Evolutionary conservation across 2,329 filamentous ascomycete species (phyloP), one percentile per base, ranked within the genome.

Genomic region (Phialemoniopsis sp.): DNA sequence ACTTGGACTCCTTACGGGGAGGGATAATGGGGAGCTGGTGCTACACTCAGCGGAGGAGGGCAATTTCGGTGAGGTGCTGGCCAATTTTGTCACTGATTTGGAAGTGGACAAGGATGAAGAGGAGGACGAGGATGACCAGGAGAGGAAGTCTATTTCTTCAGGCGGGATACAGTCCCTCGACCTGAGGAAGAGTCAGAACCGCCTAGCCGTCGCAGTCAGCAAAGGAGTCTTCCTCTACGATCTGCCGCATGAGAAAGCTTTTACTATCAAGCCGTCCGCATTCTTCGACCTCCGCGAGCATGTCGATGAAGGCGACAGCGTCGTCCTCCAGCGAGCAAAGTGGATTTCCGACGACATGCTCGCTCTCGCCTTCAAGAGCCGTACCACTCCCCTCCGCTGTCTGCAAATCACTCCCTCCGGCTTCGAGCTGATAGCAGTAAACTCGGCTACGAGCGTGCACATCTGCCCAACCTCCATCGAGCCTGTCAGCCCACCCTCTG

Each of bases 21-120:
- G 74, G 28, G 70, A 73, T 1, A 73, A 69, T 44, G 74, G 75
- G 2, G 57, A 70, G 14, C 49, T 79, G 5, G 57, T 66, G 8
- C 49, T 78, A 3, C 44, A 73, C 7, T 68, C 67, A 4, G 59
- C 59, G 8, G 57, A 57, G 17, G 49, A 58, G 1, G 54, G 59
- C 28, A 46, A 40, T 12, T 64, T 66, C 17, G 57, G 56, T 47
- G 32, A 60, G 57, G 33, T 44, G 41, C 26, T 53, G 39, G 54
- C 54, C 14, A 42, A 41, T 39, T 50, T 47, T 48, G 21, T 26
- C 21, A 26, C 21, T 10, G 10, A 26, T 10, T 6, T 26, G 21
- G 10, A 10, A 6, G 21, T 6, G 21, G 21, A 26, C 21, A 10
- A 6, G 21, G 21, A 26, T 10, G 10, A 10, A 6, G 21, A 26